A percentile compares a stretch with the other conserved stretches of the same genome.
Conservation (phyloP, 768 basidiomycete genomes). For the Boletus reticuloceps region DNA sequence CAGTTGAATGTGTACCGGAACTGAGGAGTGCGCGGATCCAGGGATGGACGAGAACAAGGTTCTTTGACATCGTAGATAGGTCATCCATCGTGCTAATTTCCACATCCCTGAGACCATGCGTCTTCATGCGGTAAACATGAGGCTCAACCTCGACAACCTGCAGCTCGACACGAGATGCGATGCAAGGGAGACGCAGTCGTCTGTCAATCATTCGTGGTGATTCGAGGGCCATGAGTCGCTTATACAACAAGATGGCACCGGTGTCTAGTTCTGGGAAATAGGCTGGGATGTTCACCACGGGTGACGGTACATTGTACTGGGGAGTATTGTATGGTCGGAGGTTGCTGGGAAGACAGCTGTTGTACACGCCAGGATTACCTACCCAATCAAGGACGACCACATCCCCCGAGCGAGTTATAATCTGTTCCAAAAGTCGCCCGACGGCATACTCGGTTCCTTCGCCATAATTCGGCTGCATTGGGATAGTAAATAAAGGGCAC, state of each 20-base stretch:
- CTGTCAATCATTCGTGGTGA: background rate
- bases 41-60: background rate
- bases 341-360: background rate
- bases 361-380: background rate
- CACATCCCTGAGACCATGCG: background rate
- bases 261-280: background rate
- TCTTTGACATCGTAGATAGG: background rate
- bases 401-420: background rate
- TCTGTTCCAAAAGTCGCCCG: background rate
- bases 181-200: background rate
- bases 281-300: background rate
- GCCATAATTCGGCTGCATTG: background rate
- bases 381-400: background rate
- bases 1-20: background rate
- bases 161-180: background rate
- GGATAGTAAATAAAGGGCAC: background rate
- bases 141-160: background rate
- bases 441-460: background rate
- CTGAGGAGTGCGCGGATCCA: background rate
- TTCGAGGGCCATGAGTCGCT: background rate
- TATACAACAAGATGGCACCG: background rate
- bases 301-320: background rate
- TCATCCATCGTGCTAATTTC: background rate
- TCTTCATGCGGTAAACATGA: background rate
- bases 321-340: background rate